Evolutionary conservation across 2,329 filamentous ascomycete genomes (phyloP).

Genomic region (Orbilia ellipsospora): DNA sequence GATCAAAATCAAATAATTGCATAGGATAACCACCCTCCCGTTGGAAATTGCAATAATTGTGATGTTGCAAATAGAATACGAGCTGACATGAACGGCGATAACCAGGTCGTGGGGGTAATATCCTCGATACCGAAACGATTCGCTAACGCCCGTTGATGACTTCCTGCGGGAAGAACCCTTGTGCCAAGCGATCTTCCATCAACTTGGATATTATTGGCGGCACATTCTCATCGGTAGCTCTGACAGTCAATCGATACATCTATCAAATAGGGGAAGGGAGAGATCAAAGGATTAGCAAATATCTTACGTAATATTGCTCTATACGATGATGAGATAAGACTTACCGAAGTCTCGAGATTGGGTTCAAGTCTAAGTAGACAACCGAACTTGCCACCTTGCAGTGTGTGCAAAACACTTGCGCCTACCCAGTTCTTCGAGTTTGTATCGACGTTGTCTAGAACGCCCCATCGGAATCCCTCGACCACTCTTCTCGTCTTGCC

Average conservation of each 20-base stretch:
- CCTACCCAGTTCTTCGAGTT: conserved; percentile 95
- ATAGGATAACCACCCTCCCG: background rate
- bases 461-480: conserved; percentile 87
- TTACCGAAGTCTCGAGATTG: conserved; percentile 89
- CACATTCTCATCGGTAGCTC: conserved; percentile 91
- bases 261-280: conserved; percentile 62
- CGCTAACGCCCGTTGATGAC: conserved; percentile 51
- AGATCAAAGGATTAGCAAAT: conserved; percentile 44
- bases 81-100: no score
- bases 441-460: conserved; percentile 86
- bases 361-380: conserved; percentile 94
- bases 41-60: no score
- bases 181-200: conserved; percentile 84
- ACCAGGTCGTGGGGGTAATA: background rate
- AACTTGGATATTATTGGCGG: conserved; percentile 81
- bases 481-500: conserved; percentile 78
- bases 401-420: conserved; percentile 84
- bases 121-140: background rate
- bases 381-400: conserved; percentile 87
- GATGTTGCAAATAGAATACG: no score
- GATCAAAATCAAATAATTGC: conserved; percentile 13
- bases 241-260: conserved; percentile 95
- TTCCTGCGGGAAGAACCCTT: conserved; percentile 63
- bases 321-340: conserved; percentile 60
- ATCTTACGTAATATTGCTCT: conserved; percentile 11